Evolutionary conservation across 305 asterid genomes (phyloP), one percentile per base, ranked within the genome.

Genomic region (Fraxinus platypoda): DNA sequence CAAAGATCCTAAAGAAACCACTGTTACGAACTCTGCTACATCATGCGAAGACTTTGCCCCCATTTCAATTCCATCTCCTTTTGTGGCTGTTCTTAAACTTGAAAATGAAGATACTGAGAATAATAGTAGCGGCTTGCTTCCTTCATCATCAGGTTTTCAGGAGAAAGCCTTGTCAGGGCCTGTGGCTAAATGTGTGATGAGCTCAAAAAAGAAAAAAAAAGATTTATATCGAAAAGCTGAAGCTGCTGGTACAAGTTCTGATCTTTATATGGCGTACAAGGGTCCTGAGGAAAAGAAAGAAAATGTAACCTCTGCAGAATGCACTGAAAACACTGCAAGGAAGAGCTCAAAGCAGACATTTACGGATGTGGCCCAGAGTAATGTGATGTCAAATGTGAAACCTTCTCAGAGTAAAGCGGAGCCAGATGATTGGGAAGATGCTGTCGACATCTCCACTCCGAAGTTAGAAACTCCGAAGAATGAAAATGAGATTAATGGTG

Each of bases 371-470:
- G 80, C 90, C 71, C 88, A 78, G 38, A 87, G 87, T 35, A 90
- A 90, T 76, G 81, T 78, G 74, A 81, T 15, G 54, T 78, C 87
- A 43, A 38, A 81, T 68, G 88, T 90, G 80, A 89, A 88, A 80
- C 84, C 83, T 84, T 64, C 86, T 79, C 89, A 75, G 84, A 83
- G 78, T 86, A 92, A 93, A 87, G 84, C 78, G 28, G 99, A 92
- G 87, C 97, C 93, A 34, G 98, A 96, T 85, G 98, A 96, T 86
- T 94, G 98, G 99, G 99, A 96, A 84, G 98, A 91, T 89, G 97
- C 93, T 66, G 94, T 91, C 74, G 97, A 94, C 83, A 87, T 88
- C 70, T 85, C 96, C 80, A 87, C 87, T 79, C 94, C 94, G 4
- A 91, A 91, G 74, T 80, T 89, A 83, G 92, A 83, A 76, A 82